Evolutionary conservation across 306 rosid genomes (phyloP).

Genomic region (Pachyrhizus erosus): DNA sequence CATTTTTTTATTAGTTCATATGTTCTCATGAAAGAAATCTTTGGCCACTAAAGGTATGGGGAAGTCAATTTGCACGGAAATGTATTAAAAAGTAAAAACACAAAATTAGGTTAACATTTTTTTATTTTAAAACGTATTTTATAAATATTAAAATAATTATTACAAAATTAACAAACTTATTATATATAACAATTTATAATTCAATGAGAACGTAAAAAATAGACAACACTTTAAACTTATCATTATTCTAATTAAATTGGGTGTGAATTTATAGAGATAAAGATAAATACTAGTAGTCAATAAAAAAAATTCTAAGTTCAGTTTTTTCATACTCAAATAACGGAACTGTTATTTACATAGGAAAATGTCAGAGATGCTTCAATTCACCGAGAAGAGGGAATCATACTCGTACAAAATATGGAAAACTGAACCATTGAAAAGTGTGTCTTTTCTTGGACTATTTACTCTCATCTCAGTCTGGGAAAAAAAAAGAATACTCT

Average conservation of each 20-base stretch:
- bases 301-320: background rate
- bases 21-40: background rate
- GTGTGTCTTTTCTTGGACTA: slow-evolving; percentile 35
- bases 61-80: background rate
- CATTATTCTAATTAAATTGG: background rate
- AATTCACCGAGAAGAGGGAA: slow-evolving; percentile 38
- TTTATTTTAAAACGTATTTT: background rate
- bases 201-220: no score
- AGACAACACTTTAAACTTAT: background rate
- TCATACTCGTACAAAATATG: slow-evolving; percentile 44
- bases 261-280: background rate
- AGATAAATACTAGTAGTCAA: background rate
- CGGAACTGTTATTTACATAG: slow-evolving; percentile 40
- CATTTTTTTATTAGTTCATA: background rate
- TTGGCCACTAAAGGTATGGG: background rate
- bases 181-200: no score
- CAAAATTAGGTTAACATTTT: background rate
- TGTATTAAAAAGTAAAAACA: background rate
- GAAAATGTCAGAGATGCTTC: slow-evolving; percentile 53
- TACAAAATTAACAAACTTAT: no score
- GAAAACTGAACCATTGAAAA: slow-evolving; percentile 66
- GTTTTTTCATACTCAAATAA: background rate
- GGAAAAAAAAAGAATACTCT: background rate
- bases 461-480: slow-evolving; percentile 10
- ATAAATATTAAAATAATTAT: background rate